Conservation (phyloP, 352 stramenopile species). For the Phytophthora cryptogea region DNA sequence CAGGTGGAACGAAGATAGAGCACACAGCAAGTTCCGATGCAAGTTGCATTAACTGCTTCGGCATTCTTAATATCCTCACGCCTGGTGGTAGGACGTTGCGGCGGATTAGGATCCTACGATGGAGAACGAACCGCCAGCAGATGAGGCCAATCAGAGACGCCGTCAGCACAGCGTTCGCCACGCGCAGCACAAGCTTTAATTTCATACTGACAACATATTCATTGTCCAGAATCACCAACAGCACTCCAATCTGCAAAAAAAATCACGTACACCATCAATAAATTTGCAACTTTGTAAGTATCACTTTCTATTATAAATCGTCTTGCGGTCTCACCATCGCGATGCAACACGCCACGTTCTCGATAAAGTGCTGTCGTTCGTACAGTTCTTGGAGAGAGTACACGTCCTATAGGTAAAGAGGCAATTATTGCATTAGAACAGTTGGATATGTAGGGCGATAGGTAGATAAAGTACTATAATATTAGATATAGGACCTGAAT, state of each 20-base stretch:
- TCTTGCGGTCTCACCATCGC: constrained; percentile 37
- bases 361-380: constrained; percentile 58
- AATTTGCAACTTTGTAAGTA: too few relatives aligned
- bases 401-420: constrained; percentile 44
- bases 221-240: constrained; percentile 76
- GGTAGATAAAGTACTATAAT: too few relatives aligned
- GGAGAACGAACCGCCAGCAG: constrained; percentile 54
- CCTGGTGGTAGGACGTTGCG: constrained; percentile 63
- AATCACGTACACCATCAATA: too few relatives aligned
- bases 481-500: constrained; percentile 35
- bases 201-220: constrained; percentile 42
- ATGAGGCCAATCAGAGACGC: constrained; percentile 54
- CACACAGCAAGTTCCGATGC: constrained; percentile 55
- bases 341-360: constrained; percentile 60
- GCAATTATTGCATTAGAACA: background rate
- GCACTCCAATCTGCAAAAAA: constrained; percentile 42
- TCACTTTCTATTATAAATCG: background rate
- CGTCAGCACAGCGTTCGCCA: constrained; percentile 50
- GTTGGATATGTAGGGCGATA: too few relatives aligned
- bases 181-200: constrained; percentile 47
- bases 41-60: constrained; percentile 43
- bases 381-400: constrained; percentile 68
- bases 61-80: constrained; percentile 58
- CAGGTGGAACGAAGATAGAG: constrained; percentile 58
- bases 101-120: constrained; percentile 65